Evolutionary conservation across 2,329 filamentous ascomycete genomes (phyloP), one percentile per base, ranked within the genome.

Genomic region (Spiromastix sp.): DNA sequence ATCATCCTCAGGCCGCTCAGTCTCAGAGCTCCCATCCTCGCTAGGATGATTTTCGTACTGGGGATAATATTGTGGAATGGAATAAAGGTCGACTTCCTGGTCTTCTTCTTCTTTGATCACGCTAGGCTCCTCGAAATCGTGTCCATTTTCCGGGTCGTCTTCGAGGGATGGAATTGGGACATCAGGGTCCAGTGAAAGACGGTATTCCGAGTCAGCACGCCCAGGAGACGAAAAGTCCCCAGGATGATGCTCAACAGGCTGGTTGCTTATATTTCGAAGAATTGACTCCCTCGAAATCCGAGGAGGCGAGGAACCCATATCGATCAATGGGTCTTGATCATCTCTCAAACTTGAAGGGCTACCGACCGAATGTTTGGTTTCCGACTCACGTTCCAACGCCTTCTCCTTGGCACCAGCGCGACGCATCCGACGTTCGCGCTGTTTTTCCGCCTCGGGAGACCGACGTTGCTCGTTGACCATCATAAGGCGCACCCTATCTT

Each of bases 261-360:
- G 47, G 22, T 55, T 59, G 54, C 91, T 85, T 37, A 95, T 80
- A 42, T 89, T 85, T 35, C 84, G 79, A 48, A 96, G 67, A 47
- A 96, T 96, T 0, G 87, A 94, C 55, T 96, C 91, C 24, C 89
- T 77, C 6, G 89, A 95, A 52, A 96, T 93, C 36, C 81, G 81
- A 8, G 82, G 71, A 12, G 78, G 84, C 10, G 49, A 72, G 67
- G 38, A 79, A 57, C 8, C 70, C 61, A 35, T 72, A 71, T 47
- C 75, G 28, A 77, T 52, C 2, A 70, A 68, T 36, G 78, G 72
- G 13, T 78, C 74, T 27, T 69, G 72, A 45, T 77, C 74, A 9
- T 68, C 20, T 47, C 42, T 44, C 28, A 51, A 49, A 8, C 40
- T 50, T 38, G 35, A 44, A 19, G 34, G 39, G 30, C 15, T 56